Evolutionary conservation across 306 rosid genomes (phyloP), one percentile per base, ranked within the genome.

Genomic region (Crotalaria pallida): DNA sequence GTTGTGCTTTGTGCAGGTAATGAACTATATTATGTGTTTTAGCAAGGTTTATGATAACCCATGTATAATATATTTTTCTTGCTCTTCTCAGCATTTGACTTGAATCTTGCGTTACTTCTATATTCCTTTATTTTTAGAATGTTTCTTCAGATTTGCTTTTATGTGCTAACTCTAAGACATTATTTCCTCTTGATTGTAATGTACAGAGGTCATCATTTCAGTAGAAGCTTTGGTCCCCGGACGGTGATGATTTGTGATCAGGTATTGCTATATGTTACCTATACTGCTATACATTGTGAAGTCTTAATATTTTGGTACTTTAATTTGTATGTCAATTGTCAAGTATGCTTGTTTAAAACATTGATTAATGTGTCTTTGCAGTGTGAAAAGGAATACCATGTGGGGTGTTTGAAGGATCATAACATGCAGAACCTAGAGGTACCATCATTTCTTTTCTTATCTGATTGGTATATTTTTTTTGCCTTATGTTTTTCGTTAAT

Each of bases 331-430:
- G 16, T 41, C 6, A 41, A 3, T 41, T 11, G 3, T 21, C 11
- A 24, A 12, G 0, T 59, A 13, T 34, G 36, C 62, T 67, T 27
- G 34, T 34, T n/a, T 40, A 1, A 19, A 45, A 33, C 21, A 36
- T 26, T 71, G 69, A 43, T 58, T 49, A 7, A 31, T 13, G 11
- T 45, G 63, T 34, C 29, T 23, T 64, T 73, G 56, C 87, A 95
- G 99, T 95, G 99, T 79, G 99, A 95, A 73, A 95, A 68, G 80
- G 99, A 95, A 79, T 95, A 83, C 82, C 99, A 95, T 55, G 91
- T 95, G 10, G 96, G 99, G 69, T 91, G 99, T 77, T 80, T 95
- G 89, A 89, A 89, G 85, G 92, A 91, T 9, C 85, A 89, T 62
- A 64, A 77, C 69, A 87, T 91, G 82, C 84, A 91, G 79, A 81